Percentiles rank a stretch among this genome's conserved stretches.
phyloP scores from a whole-genome alignment of 2,329 filamentous ascomycete genomes.

The Phaeosphaeria sp. region DNA sequence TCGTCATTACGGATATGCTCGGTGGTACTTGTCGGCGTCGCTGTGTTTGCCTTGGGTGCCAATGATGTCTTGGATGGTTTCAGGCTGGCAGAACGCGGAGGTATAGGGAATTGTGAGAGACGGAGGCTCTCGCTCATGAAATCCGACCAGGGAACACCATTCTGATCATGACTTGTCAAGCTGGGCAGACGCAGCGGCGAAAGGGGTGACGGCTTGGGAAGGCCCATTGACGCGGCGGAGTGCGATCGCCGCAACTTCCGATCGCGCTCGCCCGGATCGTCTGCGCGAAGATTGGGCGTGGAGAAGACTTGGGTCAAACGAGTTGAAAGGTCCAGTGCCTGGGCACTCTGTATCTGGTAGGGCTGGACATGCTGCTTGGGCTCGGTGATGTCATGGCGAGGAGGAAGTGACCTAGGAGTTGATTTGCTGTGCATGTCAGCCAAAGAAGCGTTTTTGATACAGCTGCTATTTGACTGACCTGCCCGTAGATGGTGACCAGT shows the following conservation, averaged over 20 bases:
- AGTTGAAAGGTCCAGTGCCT: slow-evolving; percentile 17
- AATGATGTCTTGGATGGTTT: slow-evolving; percentile 16
- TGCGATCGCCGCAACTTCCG: slow-evolving; percentile 37
- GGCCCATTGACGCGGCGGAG: slow-evolving; percentile 35
- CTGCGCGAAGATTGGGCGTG: slow-evolving; percentile 36
- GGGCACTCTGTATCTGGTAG: slow-evolving; percentile 31
- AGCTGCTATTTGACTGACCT: slow-evolving; percentile 20
- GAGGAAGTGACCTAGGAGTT: slow-evolving; percentile 33
- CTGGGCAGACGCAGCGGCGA: slow-evolving; percentile 39
- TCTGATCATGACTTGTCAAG: slow-evolving; percentile 27
- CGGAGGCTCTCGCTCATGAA: slow-evolving; percentile 38
- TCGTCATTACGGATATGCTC: neutral
- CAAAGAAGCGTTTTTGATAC: neutral
- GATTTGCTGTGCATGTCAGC: slow-evolving; percentile 32
- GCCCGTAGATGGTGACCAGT: slow-evolving; percentile 39
- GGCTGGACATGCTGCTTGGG: slow-evolving; percentile 18
- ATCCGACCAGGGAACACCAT: slow-evolving; percentile 37
- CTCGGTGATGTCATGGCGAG: slow-evolving; percentile 18
- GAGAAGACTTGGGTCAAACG: slow-evolving; percentile 37
- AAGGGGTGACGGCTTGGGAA: slow-evolving; percentile 28
- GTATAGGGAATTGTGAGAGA: slow-evolving; percentile 35
- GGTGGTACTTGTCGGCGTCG: neutral
- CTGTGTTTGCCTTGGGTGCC: neutral
- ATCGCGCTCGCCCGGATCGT: slow-evolving; percentile 18
- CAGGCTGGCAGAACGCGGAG: slow-evolving; percentile 17